Base-by-base conservation (phyloP, 2,329 filamentous ascomycete genomes). In the Alternaria postmessia region DNA sequence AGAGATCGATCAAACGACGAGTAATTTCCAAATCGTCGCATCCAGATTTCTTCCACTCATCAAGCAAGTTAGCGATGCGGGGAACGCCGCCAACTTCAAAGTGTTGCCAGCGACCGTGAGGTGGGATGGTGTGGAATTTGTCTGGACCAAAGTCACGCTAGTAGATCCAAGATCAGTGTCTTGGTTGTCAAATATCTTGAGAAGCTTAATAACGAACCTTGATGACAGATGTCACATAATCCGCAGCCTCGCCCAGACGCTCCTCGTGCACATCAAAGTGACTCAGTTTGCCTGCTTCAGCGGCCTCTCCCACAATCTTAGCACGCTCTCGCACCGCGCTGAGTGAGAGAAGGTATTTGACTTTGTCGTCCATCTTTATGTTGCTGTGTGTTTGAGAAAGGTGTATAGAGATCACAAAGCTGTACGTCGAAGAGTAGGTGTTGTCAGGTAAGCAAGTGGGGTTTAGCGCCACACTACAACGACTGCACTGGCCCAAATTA, bases 191-290 rank as follows among this genome's bases (percentile, higher is more conserved):
- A 8, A 32, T 5, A 28, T n/a, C 2, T n/a, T 24, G 0, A 7
- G 4, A 20, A 12, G 18, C 6, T 22, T 5, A 0, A 36, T 43
- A 46, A 61, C 64, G 24, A 39, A 94, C 93, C 89, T 95, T 96
- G 82, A 97, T 96, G 64, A 97, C 93, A 46, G 90, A 88, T 22
- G 93, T 89, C 22, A 96, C 91, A 76, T 95, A 96, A 32, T 86
- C 86, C 11, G 93, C 92, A 2, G 93, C 93, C 62, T 93, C 90
- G 34, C 84, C 79, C 76, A 96, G 91, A 77, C 92, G 94, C 76
- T 81, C 80, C 82, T 93, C 87, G 76, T 97, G 92, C 43, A 96
- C 92, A 66, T 92, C 89, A 72, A 97, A 97, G 75, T 97, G 93
- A 63, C 86, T 87, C 61, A 96, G 84, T 63, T 90, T 68, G 14